Conservation (phyloP, 2,329 filamentous ascomycete species). For the Botryosphaeria dothidea region DNA sequence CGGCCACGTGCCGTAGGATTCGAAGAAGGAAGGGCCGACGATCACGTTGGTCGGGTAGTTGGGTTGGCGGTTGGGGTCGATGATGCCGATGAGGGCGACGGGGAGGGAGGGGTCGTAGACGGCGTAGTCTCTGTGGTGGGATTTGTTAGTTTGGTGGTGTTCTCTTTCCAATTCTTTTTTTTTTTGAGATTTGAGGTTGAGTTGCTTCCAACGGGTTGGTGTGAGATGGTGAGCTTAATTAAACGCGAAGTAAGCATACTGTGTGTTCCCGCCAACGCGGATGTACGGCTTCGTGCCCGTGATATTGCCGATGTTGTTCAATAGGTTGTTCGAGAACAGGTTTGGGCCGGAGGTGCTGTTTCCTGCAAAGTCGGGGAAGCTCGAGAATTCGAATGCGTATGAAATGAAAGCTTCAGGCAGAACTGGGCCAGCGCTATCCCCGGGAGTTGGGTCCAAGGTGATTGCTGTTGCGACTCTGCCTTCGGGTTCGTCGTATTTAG, state of each 20-base stretch:
- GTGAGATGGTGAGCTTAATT: too few relatives aligned
- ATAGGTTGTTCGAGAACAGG: slow-evolving; percentile 60
- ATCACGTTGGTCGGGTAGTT: slow-evolving; percentile 64
- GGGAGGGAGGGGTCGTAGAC: slow-evolving; percentile 58
- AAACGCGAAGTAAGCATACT: slow-evolving; percentile 41
- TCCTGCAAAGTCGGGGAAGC: slow-evolving; percentile 56
- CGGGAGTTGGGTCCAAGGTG: not conserved
- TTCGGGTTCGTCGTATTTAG: not conserved
- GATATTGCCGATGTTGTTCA: slow-evolving; percentile 58
- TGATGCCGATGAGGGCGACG: slow-evolving; percentile 54
- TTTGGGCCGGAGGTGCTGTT: slow-evolving; percentile 57
- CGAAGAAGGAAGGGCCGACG: slow-evolving; percentile 64
- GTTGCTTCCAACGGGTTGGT: too few relatives aligned
- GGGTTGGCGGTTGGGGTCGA: slow-evolving; percentile 50
- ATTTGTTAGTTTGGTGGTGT: too few relatives aligned
- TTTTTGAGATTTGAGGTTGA: too few relatives aligned
- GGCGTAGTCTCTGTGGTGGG: slow-evolving; percentile 53
- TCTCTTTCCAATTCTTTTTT: too few relatives aligned
- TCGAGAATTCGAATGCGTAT: slow-evolving; percentile 55
- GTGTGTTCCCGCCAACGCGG: slow-evolving; percentile 67
- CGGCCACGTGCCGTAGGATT: slow-evolving; percentile 61
- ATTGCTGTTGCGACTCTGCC: not conserved
- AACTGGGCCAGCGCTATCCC: slow-evolving; percentile 26
- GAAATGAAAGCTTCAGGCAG: slow-evolving; percentile 51
- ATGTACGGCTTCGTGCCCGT: slow-evolving; percentile 61